Evolutionary conservation across 139 green algal species (phyloP).

Genomic region (Micractinium sp.): DNA sequence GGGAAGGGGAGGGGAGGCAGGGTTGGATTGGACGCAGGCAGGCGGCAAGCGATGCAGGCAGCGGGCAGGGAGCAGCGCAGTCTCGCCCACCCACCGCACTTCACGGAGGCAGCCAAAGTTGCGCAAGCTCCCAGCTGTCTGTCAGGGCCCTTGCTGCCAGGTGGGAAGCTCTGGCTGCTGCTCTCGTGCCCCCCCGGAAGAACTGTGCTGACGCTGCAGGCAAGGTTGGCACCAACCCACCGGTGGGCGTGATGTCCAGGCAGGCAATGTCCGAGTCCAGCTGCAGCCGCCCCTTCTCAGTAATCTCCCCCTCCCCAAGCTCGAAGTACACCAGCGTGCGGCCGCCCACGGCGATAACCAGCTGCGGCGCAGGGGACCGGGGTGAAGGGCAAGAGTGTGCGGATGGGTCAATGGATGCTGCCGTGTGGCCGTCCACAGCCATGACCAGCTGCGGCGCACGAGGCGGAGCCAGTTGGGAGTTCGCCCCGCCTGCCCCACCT

Average conservation of each 20-base stretch:
- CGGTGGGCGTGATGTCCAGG: constrained; percentile 85
- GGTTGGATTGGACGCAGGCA: neutral
- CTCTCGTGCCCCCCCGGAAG: too few species aligned
- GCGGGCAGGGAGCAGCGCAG: too few species aligned
- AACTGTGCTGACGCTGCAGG: neutral
- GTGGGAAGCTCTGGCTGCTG: too few species aligned
- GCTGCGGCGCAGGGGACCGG: too few species aligned
- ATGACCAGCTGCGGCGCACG: neutral
- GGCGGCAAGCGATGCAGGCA: too few species aligned
- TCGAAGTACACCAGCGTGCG: constrained; percentile 80
- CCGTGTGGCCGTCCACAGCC: constrained; percentile 56
- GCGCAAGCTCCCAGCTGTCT: too few species aligned
- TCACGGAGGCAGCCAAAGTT: too few species aligned
- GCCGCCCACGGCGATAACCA: constrained; percentile 42
- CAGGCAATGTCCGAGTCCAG: constrained; percentile 90
- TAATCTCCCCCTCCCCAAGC: constrained; percentile 58
- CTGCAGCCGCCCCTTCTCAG: constrained; percentile 53
- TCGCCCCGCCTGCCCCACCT: too few species aligned
- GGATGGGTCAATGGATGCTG: neutral
- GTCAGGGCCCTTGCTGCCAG: too few species aligned
- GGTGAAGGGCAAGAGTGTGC: too few species aligned
- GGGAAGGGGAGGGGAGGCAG: neutral
- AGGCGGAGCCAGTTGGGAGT: too few species aligned
- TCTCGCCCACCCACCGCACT: too few species aligned
- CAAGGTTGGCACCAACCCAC: constrained; percentile 15